Percentiles rank a stretch among this genome's conserved stretches.
phyloP scores from a whole-genome alignment of 345 rosid genomes.

The Brassica cretica region DNA sequence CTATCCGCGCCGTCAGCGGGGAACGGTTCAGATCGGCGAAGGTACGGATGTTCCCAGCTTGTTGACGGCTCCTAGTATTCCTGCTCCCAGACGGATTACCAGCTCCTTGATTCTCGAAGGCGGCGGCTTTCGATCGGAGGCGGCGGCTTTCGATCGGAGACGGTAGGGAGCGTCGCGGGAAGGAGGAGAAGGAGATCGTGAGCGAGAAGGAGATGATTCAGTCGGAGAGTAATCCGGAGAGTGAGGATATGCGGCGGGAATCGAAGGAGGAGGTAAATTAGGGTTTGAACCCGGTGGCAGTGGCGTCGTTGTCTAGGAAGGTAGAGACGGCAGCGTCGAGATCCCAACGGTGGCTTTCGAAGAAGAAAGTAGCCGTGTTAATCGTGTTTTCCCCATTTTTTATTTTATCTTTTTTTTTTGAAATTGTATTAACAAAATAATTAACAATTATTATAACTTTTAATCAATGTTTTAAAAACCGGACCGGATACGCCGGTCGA shows the following conservation, averaged over 20 bases:
- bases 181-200: slow-evolving; percentile 65
- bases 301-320: slow-evolving; percentile 62
- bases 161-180: slow-evolving; percentile 51
- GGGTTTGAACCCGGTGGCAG: slow-evolving; percentile 18
- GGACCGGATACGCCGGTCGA: no score
- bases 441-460: no score
- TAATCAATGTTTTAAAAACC: no score
- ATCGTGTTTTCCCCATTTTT: no score
- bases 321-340: slow-evolving; percentile 92
- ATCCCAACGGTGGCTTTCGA: slow-evolving; percentile 86
- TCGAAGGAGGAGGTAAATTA: slow-evolving; percentile 33
- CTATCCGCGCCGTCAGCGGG: slow-evolving; percentile 44
- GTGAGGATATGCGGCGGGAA: slow-evolving; percentile 34
- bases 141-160: slow-evolving; percentile 56
- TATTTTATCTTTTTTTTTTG: no score
- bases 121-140: background rate
- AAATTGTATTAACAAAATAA: no score
- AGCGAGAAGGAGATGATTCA: slow-evolving; percentile 53
- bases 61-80: slow-evolving; percentile 40
- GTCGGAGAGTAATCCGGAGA: slow-evolving; percentile 42
- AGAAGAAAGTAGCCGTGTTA: slow-evolving; percentile 66
- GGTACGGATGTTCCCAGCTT: slow-evolving; percentile 67
- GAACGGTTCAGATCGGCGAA: slow-evolving; percentile 80
- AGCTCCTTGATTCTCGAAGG: slow-evolving; percentile 16
- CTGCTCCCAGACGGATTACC: slow-evolving; percentile 48